Conservation (phyloP, 768 basidiomycete genomes). For the Agaricus subrufescens region DNA sequence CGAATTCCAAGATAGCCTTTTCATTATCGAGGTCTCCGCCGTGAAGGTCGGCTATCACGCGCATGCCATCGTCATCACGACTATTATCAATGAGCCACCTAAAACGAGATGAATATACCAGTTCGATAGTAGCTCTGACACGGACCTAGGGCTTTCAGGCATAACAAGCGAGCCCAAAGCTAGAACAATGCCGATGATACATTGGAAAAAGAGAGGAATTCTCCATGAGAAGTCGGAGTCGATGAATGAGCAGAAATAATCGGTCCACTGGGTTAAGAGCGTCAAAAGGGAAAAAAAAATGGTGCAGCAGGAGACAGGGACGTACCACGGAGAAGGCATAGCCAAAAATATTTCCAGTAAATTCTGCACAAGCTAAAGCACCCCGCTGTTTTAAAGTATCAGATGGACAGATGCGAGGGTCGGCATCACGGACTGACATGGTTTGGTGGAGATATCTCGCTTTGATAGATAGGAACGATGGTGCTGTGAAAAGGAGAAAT, state of each 20-base stretch:
- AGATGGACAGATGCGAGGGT: not conserved
- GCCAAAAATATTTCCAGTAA: slow-evolving; percentile 83
- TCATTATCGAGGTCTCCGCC: slow-evolving; percentile 68
- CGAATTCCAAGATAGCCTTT: slow-evolving; percentile 68
- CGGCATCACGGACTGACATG: slow-evolving; percentile 44
- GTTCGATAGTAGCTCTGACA: not conserved
- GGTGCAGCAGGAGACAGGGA: not conserved
- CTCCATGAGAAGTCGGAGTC: slow-evolving; percentile 81
- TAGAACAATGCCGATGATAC: slow-evolving; percentile 73
- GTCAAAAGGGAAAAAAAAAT: not conserved
- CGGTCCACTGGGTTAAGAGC: slow-evolving; percentile 60
- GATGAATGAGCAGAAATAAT: slow-evolving; percentile 86
- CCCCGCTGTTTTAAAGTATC: slow-evolving; percentile 49
- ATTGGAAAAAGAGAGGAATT: slow-evolving; percentile 77
- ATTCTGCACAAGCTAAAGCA: slow-evolving; percentile 85
- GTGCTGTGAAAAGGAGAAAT: slow-evolving; percentile 40
- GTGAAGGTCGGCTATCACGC: slow-evolving; percentile 77
- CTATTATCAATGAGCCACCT: slow-evolving; percentile 87
- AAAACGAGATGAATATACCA: not conserved
- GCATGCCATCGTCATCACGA: slow-evolving; percentile 74
- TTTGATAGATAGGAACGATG: slow-evolving; percentile 86
- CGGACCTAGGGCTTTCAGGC: slow-evolving; percentile 79
- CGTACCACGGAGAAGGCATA: slow-evolving; percentile 73
- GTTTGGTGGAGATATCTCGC: slow-evolving; percentile 84
- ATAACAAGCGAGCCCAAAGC: slow-evolving; percentile 73